Evolutionary conservation across 208 protist species (phyloP).

Genomic region (Leishmania major): DNA sequence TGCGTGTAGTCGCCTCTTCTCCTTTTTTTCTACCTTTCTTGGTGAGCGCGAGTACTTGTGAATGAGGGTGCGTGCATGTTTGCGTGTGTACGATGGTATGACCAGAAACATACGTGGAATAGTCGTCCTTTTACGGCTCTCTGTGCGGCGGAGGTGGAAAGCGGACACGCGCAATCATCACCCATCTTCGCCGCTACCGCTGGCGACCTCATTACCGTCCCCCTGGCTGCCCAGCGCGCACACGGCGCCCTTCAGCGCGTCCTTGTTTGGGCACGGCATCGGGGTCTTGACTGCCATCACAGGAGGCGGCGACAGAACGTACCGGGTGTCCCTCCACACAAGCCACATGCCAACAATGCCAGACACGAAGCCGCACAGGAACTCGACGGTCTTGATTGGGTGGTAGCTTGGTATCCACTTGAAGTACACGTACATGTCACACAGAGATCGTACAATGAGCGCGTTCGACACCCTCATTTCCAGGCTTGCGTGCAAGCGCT

Average conservation of each 20-base stretch:
- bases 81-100: neutral
- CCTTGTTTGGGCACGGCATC: constrained; percentile 6
- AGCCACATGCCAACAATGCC: constrained; percentile 79
- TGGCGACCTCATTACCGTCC: constrained; percentile 12
- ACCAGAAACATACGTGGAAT: neutral
- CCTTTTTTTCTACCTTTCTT: neutral
- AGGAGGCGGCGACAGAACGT: constrained; percentile 14
- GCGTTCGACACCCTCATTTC: constrained; percentile 49
- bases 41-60: neutral
- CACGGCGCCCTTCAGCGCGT: constrained; percentile 19
- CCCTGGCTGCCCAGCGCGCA: constrained; percentile 25
- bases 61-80: neutral
- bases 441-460: constrained; percentile 71
- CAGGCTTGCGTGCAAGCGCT: constrained; percentile 30
- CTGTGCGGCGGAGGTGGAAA: neutral
- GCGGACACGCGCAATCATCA: neutral
- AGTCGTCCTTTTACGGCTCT: neutral
- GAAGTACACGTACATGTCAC: constrained; percentile 93
- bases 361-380: constrained; percentile 58
- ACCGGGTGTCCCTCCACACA: constrained; percentile 77
- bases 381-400: constrained; percentile 74
- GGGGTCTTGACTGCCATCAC: neutral
- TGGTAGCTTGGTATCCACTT: constrained; percentile 87
- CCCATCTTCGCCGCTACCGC: constrained; percentile 21
- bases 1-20: neutral